phyloP scores from a whole-genome alignment of 2,329 filamentous ascomycete species.

The Microdochium nivale region DNA sequence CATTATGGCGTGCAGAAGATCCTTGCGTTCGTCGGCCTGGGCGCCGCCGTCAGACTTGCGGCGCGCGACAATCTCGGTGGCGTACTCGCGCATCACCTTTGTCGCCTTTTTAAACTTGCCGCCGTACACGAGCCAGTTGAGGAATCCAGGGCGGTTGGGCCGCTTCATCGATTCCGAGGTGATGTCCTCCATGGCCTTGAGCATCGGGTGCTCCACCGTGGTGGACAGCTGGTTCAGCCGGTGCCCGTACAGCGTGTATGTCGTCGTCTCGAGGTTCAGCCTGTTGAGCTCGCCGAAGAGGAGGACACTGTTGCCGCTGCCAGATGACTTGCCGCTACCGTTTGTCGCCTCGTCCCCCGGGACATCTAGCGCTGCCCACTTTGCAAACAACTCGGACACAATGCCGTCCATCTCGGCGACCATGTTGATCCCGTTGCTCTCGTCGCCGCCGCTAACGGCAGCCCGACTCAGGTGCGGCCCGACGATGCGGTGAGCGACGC shows the following conservation, averaged over 20 bases:
- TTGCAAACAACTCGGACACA: conserved; percentile 37
- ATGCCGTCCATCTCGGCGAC: conserved; percentile 38
- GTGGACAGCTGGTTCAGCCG: conserved; percentile 37
- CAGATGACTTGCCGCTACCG: no score
- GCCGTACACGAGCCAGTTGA: conserved; percentile 44
- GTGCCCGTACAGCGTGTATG: conserved; percentile 41
- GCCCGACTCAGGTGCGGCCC: conserved; percentile 29
- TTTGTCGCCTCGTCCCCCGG: no score
- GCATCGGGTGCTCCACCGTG: conserved; percentile 31
- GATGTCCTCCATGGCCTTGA: conserved; percentile 44
- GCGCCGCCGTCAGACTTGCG: conserved; percentile 38
- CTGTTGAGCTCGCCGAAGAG: conserved; percentile 42
- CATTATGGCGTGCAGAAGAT: conserved; percentile 53
- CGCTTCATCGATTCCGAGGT: conserved; percentile 49
- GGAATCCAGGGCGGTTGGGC: conserved; percentile 37
- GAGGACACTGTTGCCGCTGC: conserved; percentile 26
- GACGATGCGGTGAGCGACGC: conserved; percentile 42
- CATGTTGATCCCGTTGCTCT: background rate
- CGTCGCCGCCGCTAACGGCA: conserved; percentile 21
- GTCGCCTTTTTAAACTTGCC: conserved; percentile 46
- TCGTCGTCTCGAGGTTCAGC: conserved; percentile 42
- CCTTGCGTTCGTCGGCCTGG: conserved; percentile 37
- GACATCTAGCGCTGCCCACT: conserved; percentile 31
- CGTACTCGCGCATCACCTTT: conserved; percentile 44
- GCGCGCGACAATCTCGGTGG: conserved; percentile 45